A percentile compares a stretch with the other conserved stretches of the same genome.
These are phyloP conservation scores for Choanephora cucurbitarum DNA, from an alignment of 371 early-diverging fungal species.

Conservation along the genomic window DNA sequence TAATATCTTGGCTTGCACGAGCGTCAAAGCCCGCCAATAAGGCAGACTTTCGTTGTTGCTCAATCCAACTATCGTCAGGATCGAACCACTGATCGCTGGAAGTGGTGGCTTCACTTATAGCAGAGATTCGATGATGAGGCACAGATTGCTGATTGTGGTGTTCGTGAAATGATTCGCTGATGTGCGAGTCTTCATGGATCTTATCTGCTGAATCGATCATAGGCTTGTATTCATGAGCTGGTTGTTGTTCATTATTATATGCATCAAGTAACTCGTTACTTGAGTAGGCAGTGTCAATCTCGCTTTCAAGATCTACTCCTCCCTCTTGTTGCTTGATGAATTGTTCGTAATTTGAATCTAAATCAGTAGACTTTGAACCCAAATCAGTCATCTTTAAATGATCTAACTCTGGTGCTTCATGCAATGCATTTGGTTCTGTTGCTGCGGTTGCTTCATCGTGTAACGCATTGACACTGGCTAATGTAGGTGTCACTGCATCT, in stretches of 20 bases:
- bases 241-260: too few species aligned
- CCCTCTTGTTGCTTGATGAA: too few species aligned
- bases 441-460: not conserved
- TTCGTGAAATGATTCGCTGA: not conserved
- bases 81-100: conserved; percentile 32
- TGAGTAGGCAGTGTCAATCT: too few species aligned
- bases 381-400: too few species aligned
- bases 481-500: not conserved
- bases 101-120: not conserved
- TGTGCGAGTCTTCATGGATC: too few species aligned
- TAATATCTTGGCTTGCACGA: not conserved
- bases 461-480: not conserved
- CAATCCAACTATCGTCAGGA: conserved; percentile 23
- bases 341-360: too few species aligned
- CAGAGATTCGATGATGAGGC: not conserved
- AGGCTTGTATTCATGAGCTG: too few species aligned
- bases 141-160: not conserved
- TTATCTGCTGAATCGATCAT: too few species aligned
- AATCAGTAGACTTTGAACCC: too few species aligned
- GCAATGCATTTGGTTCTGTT: conserved; percentile 7
- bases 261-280: too few species aligned
- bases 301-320: too few species aligned
- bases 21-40: not conserved
- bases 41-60: conserved; percentile 9
- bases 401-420: too few species aligned